Evolutionary conservation across 2,329 filamentous ascomycete species (phyloP).

Genomic region (Aquanectria penicillioides): DNA sequence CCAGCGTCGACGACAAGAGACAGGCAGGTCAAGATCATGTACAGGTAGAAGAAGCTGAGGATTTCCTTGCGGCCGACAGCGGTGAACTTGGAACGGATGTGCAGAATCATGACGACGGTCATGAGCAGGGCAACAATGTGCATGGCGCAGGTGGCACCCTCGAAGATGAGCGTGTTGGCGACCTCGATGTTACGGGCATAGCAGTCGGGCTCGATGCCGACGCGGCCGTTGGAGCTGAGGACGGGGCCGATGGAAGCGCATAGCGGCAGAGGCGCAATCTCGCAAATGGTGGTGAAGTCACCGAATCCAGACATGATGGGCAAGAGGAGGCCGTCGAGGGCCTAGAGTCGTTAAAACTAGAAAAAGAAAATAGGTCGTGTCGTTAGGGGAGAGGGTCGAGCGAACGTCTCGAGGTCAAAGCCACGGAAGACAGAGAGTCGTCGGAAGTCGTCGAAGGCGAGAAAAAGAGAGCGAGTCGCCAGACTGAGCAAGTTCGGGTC

Average conservation of each 20-base stretch:
- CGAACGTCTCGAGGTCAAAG: neutral
- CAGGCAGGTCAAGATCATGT: slow-evolving; percentile 87
- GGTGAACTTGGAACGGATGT: slow-evolving; percentile 97
- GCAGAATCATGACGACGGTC: slow-evolving; percentile 97
- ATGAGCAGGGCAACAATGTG: slow-evolving; percentile 91
- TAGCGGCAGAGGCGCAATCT: slow-evolving; percentile 83
- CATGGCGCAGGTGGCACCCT: slow-evolving; percentile 89
- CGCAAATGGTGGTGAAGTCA: slow-evolving; percentile 88
- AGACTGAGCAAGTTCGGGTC: neutral
- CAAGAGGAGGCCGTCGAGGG: neutral
- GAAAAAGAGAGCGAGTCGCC: neutral
- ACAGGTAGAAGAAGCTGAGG: slow-evolving; percentile 96
- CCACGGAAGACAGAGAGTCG: neutral
- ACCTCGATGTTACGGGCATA: slow-evolving; percentile 95
- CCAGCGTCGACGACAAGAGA: slow-evolving; percentile 93
- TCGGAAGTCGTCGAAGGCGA: neutral
- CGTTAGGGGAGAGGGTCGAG: too few species aligned
- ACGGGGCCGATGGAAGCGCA: slow-evolving; percentile 86
- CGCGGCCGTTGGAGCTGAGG: slow-evolving; percentile 71
- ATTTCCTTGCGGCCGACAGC: slow-evolving; percentile 83
- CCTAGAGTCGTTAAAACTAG: neutral
- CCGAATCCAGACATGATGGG: slow-evolving; percentile 82
- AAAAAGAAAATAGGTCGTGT: neutral
- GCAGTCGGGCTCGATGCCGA: slow-evolving; percentile 88
- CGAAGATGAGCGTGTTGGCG: slow-evolving; percentile 98